phyloP scores from a whole-genome alignment of 441 rosid genomes.

The Pelargonium citronellum region DNA sequence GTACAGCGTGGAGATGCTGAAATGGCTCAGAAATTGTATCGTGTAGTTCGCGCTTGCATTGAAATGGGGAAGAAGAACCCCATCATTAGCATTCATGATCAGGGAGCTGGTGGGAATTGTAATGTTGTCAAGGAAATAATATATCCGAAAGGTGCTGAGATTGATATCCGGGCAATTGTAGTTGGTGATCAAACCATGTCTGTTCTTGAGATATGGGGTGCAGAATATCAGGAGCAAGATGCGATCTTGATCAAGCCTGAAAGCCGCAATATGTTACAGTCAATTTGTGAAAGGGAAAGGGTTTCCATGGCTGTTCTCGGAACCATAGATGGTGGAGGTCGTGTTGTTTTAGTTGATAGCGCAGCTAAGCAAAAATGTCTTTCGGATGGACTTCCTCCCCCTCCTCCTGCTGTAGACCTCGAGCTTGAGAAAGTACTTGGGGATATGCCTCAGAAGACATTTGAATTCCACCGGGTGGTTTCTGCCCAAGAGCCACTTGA shows the following conservation, averaged over 20 bases:
- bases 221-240: constrained; percentile 98
- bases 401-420: constrained; percentile 87
- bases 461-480: constrained; percentile 57
- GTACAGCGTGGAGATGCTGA: constrained; percentile 97
- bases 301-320: constrained; percentile 92
- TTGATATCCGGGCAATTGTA: constrained; percentile 70
- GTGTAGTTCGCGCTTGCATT: constrained; percentile 82
- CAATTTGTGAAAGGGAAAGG: constrained; percentile 90
- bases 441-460: constrained; percentile 85
- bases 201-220: constrained; percentile 96
- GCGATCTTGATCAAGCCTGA: constrained; percentile 88
- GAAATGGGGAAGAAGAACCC: constrained; percentile 93
- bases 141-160: constrained; percentile 85
- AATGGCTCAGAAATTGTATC: constrained; percentile 91
- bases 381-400: constrained; percentile 60
- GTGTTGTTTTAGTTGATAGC: constrained; percentile 67
- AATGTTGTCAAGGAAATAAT: constrained; percentile 94
- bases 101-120: constrained; percentile 97
- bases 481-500: constrained; percentile 62
- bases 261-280: constrained; percentile 55
- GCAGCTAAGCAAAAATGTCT: constrained; percentile 41
- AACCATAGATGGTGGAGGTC: constrained; percentile 66
- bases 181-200: constrained; percentile 97
- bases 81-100: constrained; percentile 92
- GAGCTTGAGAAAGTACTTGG: constrained; percentile 93